Percentiles rank a stretch among this genome's conserved stretches.
phyloP scores from a whole-genome alignment of 306 rosid species.

The Fragaria iinumae region DNA sequence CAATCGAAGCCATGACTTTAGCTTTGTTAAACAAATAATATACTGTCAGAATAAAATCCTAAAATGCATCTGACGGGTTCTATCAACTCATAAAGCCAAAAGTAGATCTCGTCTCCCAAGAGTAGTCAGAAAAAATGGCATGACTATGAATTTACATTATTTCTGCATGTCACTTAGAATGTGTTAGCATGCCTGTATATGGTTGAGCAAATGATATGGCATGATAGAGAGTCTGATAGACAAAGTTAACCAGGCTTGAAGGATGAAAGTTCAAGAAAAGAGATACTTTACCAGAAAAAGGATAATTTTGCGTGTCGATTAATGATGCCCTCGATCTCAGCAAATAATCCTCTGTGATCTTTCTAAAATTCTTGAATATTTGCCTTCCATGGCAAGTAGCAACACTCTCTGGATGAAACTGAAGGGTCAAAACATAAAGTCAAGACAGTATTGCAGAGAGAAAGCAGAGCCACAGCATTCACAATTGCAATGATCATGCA shows the following conservation, averaged over 20 bases:
- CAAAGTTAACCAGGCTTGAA: constrained; percentile 12
- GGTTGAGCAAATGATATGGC: background rate
- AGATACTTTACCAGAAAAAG: constrained; percentile 60
- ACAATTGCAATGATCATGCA: constrained; percentile 27
- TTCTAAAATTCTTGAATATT: constrained; percentile 82
- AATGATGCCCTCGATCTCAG: constrained; percentile 47
- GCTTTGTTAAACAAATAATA: background rate
- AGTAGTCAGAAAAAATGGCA: background rate
- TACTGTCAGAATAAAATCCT: background rate
- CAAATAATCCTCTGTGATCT: constrained; percentile 81
- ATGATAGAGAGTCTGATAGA: background rate
- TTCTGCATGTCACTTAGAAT: background rate
- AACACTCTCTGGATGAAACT: constrained; percentile 99
- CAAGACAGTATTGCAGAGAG: constrained; percentile 20
- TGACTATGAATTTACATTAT: background rate
- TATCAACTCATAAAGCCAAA: background rate
- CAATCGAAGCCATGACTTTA: constrained; percentile 4
- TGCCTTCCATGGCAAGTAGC: constrained; percentile 83
- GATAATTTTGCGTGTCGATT: constrained; percentile 29
- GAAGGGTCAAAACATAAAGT: constrained; percentile 42
- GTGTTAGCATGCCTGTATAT: background rate
- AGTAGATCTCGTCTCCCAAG: background rate
- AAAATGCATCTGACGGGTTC: background rate
- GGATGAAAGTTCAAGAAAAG: constrained; percentile 13
- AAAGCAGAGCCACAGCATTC: constrained; percentile 15